Evolutionary conservation across 1,284 basidiomycete species (phyloP).

Genomic region (Agroathelia rolfsii): DNA sequence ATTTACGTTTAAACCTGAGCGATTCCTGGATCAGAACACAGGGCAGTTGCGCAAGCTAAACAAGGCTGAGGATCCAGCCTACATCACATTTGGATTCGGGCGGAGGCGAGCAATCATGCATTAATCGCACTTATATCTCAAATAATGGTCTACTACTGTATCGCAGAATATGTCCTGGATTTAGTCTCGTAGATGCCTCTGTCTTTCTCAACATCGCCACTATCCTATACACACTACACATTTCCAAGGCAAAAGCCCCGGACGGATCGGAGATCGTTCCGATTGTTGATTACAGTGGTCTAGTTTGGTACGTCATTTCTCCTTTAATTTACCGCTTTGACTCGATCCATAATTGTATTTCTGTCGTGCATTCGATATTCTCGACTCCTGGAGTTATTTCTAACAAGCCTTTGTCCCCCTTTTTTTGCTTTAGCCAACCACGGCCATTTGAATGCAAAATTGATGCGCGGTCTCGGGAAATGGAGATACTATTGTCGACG

Average conservation of each 20-base stretch:
- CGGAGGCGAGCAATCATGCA: conserved; percentile 21
- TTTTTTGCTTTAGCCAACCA: no score
- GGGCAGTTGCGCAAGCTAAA: conserved; percentile 23
- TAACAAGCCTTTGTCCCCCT: no score
- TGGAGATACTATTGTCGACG: no score
- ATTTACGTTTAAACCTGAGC: conserved; percentile 19
- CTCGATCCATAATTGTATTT: no score
- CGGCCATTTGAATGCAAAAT: no score
- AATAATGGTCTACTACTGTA: no score
- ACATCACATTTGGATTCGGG: conserved; percentile 26
- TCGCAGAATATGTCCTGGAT: conserved; percentile 31
- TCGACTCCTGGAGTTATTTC: no score
- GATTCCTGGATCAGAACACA: conserved; percentile 19
- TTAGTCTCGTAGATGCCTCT: conserved; percentile 25
- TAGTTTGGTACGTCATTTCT: conserved; percentile 2
- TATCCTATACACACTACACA: conserved; percentile 26
- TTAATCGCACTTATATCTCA: no score
- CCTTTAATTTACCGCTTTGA: no score
- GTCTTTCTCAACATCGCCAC: conserved; percentile 30
- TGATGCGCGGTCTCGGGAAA: no score
- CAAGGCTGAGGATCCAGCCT: conserved; percentile 20
- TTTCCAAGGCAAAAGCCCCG: conserved; percentile 25
- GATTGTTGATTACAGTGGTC: conserved; percentile 17
- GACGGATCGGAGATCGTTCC: conserved; percentile 26
- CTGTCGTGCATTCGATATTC: no score